Evolutionary conservation across 176 grass and related monocot genomes (phyloP), one percentile per base, ranked within the genome.

Genomic region (Carex scoparia): DNA sequence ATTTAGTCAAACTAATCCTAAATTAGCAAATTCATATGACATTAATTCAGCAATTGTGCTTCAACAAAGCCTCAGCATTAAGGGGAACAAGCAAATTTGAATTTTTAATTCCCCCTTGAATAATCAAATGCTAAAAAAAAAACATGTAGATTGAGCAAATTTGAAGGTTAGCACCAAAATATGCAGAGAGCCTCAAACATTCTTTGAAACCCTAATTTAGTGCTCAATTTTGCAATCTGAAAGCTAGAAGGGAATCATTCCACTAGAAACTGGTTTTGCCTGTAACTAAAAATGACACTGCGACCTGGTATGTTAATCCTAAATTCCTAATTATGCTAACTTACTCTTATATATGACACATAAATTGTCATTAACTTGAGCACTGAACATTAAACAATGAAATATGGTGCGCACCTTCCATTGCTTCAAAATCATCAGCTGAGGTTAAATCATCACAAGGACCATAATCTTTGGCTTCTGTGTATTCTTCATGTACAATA

Each of bases 401-500:
- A 46, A 55, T 15, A 18, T n/a, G 9, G 81, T 69, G 80, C 42
- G 51, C 46, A 98, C 95, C 95, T 98, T 98, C 95, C 77, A 94
- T 69, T 56, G 90, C 32, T 79, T 95, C 91, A 49, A 84, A 86
- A 82, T 92, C 85, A 79, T 61, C 88, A 53, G 56, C 79, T 87
- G 73, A 28, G 30, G 69, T 67, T 10, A 85, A 82, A 87, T 88
- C 84, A 49, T 87, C 65, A 61, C 49, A 95, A 27, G 87, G 90
- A 51, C 86, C 89, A 84, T 60, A 60, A 64, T 79, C 32, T 14
- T 83, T 73, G 65, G 77, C 93, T 87, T 91, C 89, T 65, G 83
- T 78, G 33, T 74, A 28, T 78, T 98, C 96, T 85, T 95, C 93
- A 67, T 94, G 87, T 61, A 98, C 89, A 56, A 98, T 84, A 87